Evolutionary conservation across 192 early-diverging fungal genomes (phyloP).

Genomic region (Podila epicladia): DNA sequence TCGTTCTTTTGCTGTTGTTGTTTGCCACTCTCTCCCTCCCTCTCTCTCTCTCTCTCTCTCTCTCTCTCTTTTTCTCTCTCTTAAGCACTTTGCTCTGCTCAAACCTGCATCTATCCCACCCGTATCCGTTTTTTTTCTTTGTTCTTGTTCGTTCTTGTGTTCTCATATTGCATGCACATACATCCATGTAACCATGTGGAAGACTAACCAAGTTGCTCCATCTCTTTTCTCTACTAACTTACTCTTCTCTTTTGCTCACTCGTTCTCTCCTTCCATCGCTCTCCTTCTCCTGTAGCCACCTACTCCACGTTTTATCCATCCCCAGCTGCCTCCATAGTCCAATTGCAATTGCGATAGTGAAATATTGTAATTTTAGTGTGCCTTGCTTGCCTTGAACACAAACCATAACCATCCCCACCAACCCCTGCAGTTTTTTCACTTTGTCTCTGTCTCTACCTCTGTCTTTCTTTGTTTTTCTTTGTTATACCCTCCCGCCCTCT

Average conservation of each 20-base stretch:
- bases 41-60: too few relatives aligned
- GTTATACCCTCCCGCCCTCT: not conserved
- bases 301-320: not conserved
- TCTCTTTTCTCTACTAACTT: slow-evolving; percentile 3
- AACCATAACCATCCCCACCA: not conserved
- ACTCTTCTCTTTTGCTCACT: not conserved
- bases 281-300: not conserved
- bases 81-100: too few relatives aligned
- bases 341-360: not conserved
- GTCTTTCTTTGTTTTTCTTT: too few relatives aligned
- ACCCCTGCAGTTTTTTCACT: not conserved
- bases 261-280: not conserved
- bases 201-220: not conserved
- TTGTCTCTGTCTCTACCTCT: not conserved
- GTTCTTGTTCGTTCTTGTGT: not conserved
- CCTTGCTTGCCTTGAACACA: not conserved
- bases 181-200: too few relatives aligned
- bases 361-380: not conserved
- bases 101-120: too few relatives aligned
- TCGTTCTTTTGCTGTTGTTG: too few relatives aligned
- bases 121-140: not conserved
- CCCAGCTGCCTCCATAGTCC: not conserved
- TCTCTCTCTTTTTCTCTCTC: too few relatives aligned
- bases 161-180: too few relatives aligned
- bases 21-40: too few relatives aligned